Conservation (phyloP, 306 rosid genomes). For the Lithocarpus polystachyus region DNA sequence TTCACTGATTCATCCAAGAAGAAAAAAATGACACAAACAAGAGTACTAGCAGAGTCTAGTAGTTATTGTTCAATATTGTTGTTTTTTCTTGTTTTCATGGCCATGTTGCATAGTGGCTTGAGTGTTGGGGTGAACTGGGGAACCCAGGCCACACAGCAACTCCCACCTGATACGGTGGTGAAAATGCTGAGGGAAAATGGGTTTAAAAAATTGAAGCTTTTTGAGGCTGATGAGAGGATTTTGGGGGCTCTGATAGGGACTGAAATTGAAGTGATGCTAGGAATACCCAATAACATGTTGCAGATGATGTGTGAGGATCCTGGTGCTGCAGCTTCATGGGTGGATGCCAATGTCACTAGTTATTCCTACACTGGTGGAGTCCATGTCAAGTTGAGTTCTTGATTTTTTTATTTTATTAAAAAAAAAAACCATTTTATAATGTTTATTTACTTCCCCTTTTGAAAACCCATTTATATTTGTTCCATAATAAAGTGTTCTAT, state of each 20-base stretch:
- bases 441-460: background rate
- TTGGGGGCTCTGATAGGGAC: slow-evolving; percentile 72
- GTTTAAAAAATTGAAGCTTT: slow-evolving; percentile 63
- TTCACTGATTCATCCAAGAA: slow-evolving; percentile 11
- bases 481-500: background rate
- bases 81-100: slow-evolving; percentile 29
- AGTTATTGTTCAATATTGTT: slow-evolving; percentile 19
- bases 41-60: background rate
- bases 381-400: slow-evolving; percentile 76
- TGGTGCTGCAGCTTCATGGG: slow-evolving; percentile 78
- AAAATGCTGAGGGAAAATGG: slow-evolving; percentile 77
- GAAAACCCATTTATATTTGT: background rate
- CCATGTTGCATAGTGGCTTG: slow-evolving; percentile 20
- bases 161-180: slow-evolving; percentile 65
- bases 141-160: slow-evolving; percentile 71
- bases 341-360: slow-evolving; percentile 72
- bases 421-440: background rate
- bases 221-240: slow-evolving; percentile 79
- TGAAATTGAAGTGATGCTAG: slow-evolving; percentile 82
- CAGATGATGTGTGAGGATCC: slow-evolving; percentile 52
- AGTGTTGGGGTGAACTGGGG: slow-evolving; percentile 95
- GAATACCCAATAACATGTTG: slow-evolving; percentile 77
- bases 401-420: no score
- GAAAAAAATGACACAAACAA: slow-evolving; percentile 41
- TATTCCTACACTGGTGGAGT: slow-evolving; percentile 78